phyloP scores from a whole-genome alignment of 148 eudicot genomes.

The Camellia lanceoleosa region DNA sequence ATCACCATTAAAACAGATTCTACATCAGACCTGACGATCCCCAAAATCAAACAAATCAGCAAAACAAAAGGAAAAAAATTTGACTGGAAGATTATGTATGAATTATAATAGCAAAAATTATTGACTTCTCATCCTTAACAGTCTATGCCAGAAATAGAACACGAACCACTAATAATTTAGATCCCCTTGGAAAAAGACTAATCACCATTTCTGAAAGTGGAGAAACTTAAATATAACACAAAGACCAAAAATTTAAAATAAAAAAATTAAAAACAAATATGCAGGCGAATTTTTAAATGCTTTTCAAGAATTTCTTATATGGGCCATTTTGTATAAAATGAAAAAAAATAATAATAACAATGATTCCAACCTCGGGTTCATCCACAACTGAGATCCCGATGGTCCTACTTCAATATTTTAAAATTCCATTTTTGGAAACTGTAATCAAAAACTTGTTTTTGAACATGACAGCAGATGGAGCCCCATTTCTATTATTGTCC shows the following conservation, averaged over 20 bases:
- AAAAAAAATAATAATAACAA: background rate
- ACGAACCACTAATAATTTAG: background rate
- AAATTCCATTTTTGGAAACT: too few species aligned
- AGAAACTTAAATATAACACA: background rate
- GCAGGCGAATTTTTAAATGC: background rate
- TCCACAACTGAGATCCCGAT: background rate
- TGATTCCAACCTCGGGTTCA: background rate
- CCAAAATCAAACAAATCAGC: slow-evolving; percentile 6
- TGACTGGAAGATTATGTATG: background rate
- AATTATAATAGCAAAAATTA: background rate
- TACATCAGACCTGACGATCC: slow-evolving; percentile 70
- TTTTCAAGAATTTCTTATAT: background rate
- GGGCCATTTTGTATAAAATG: background rate
- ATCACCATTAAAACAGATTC: slow-evolving; percentile 62
- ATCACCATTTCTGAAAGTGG: background rate
- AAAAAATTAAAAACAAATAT: background rate
- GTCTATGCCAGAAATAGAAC: background rate
- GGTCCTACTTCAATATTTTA: too few species aligned
- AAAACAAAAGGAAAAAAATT: background rate
- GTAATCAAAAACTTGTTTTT: too few species aligned
- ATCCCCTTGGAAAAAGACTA: background rate
- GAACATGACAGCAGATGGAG: too few species aligned
- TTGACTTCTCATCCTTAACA: background rate
- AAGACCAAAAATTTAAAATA: background rate
- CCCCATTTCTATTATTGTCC: too few species aligned